Conservation (phyloP, 306 rosid species). For the Corylus avellana region DNA sequence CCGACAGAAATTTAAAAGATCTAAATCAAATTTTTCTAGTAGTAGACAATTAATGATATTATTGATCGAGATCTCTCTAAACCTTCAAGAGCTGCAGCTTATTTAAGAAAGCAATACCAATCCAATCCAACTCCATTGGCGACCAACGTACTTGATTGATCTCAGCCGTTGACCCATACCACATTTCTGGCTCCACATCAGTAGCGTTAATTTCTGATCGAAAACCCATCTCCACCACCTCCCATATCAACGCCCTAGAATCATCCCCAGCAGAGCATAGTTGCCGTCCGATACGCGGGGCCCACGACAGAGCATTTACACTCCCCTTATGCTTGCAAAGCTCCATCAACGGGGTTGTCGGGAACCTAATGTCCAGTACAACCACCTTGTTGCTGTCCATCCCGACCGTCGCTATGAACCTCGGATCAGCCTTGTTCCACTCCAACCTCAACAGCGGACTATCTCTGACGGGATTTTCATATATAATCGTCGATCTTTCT, state of each 20-base stretch:
- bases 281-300: constrained; percentile 46
- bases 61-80: constrained; percentile 3
- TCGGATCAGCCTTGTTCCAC: constrained; percentile 68
- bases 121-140: constrained; percentile 51
- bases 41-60: too few relatives aligned
- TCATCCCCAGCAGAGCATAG: constrained; percentile 63
- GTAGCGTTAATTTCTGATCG: constrained; percentile 5
- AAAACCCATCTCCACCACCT: constrained; percentile 35
- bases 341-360: constrained; percentile 58
- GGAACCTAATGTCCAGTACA: constrained; percentile 61
- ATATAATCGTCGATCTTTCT: constrained; percentile 65
- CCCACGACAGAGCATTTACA: constrained; percentile 70
- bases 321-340: constrained; percentile 49
- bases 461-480: constrained; percentile 49
- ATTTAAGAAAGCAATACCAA: constrained; percentile 50
- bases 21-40: too few relatives aligned
- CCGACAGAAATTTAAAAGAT: too few relatives aligned
- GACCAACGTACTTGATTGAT: constrained; percentile 70
- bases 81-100: constrained; percentile 61
- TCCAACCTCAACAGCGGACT: constrained; percentile 57
- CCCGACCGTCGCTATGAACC: constrained; percentile 60
- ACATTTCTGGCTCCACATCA: constrained; percentile 51
- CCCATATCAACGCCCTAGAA: constrained; percentile 70
- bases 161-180: constrained; percentile 52
- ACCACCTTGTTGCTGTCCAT: constrained; percentile 60